Base-by-base conservation (phyloP, 768 basidiomycete species). In the Tulasnella sp. region DNA sequence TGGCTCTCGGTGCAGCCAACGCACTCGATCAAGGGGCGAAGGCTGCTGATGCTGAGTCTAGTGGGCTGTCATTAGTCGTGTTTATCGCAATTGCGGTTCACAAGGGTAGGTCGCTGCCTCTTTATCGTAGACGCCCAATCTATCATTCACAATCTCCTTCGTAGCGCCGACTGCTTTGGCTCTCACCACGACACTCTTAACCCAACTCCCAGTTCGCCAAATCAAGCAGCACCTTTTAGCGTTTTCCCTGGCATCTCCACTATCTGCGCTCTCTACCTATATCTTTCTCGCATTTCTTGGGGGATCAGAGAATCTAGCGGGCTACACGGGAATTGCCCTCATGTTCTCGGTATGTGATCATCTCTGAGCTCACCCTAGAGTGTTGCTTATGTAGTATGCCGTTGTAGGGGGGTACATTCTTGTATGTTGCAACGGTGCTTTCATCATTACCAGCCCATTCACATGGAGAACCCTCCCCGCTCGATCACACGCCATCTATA, bases 361-460 rank as follows among this genome's bases (percentile, higher is more conserved):
- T 10, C 23, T 23, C 4, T 23, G 21, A 38, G 26, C 38, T 29
- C 45, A 19, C 55, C 24, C 7, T 52, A n/a, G n/a, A n/a, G n/a
- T 24, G 32, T 30, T 4, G 7, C 38, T 15, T 59, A 45, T 9
- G 8, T 45, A 54, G 67, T 65, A 51, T 26, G 42, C 30, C 9
- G 30, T 58, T 32, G 44, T 56, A 93, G 89, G 93, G 89, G 47
- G 93, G 93, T 8, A 92, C 90, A 2, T 96, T 96, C 73, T 76
- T 97, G 41, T 96, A 95, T 68, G 94, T 97, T 8, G 91, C 93
- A 0, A 92, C 92, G 1, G 85, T 90, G 42, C 75, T 92, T n/a
- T 88, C 90, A 67, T 81, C 86, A 2, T 78, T 85, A 30, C 83
- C 71, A 1, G 53, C 67, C 4, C 67, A 67, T 26, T 65, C 69